Evolutionary conservation across 768 basidiomycete genomes (phyloP).

Genomic region (Phlegmacium glaucopus): DNA sequence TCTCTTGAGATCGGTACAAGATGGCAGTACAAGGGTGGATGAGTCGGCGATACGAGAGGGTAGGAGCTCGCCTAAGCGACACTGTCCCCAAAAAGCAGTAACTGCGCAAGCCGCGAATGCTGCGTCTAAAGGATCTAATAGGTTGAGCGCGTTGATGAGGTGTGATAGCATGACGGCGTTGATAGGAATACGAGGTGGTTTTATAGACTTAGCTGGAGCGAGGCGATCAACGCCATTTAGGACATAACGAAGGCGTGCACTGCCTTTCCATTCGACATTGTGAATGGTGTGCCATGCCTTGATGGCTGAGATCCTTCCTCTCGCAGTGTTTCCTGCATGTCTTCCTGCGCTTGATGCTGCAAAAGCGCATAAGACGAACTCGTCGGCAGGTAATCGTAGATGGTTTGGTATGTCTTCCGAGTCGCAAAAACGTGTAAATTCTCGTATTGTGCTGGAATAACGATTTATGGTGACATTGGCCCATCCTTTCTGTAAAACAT

Average conservation of each 20-base stretch:
- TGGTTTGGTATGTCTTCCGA: slow-evolving; percentile 12
- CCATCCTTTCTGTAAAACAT: no score
- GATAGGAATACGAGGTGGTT: slow-evolving; percentile 17
- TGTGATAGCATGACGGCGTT: slow-evolving; percentile 14
- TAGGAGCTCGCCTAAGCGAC: no score
- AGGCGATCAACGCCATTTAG: slow-evolving; percentile 20
- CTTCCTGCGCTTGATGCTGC: no score
- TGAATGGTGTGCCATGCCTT: slow-evolving; percentile 33
- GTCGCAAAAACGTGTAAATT: slow-evolving; percentile 21
- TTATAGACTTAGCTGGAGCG: slow-evolving; percentile 7
- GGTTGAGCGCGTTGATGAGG: slow-evolving; percentile 15
- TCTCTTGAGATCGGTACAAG: no score
- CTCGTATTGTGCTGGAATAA: no score
- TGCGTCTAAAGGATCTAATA: no score
- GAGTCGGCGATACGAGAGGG: no score
- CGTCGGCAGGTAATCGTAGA: no score
- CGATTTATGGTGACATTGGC: slow-evolving; percentile 4
- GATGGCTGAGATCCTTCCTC: slow-evolving; percentile 22
- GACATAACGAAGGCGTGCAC: slow-evolving; percentile 16
- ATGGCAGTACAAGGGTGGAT: no score
- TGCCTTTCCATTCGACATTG: slow-evolving; percentile 17
- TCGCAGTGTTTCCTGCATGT: slow-evolving; percentile 14
- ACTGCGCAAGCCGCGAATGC: no score
- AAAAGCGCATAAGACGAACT: no score
- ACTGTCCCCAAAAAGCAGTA: no score